Conservation (phyloP, 768 basidiomycete species). For the Mycena kentingensis region DNA sequence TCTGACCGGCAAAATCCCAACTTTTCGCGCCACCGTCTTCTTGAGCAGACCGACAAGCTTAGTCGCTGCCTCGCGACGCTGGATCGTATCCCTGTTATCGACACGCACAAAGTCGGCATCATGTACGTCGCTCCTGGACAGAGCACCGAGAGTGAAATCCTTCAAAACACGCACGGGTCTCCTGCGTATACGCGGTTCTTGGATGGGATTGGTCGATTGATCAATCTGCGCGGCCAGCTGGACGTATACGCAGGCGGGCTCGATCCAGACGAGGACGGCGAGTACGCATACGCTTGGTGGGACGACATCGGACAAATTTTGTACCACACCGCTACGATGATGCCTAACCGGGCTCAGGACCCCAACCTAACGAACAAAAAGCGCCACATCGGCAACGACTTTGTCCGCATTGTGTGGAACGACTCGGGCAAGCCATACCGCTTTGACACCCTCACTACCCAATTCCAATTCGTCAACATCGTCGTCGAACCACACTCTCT, state of each 20-base stretch:
- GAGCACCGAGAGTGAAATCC: slow-evolving; percentile 78
- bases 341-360: slow-evolving; percentile 79
- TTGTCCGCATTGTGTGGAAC: slow-evolving; percentile 96
- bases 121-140: slow-evolving; percentile 96
- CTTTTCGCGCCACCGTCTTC: slow-evolving; percentile 42
- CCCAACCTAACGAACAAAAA: slow-evolving; percentile 84
- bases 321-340: slow-evolving; percentile 95
- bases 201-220: slow-evolving; percentile 83
- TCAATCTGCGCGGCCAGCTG: slow-evolving; percentile 84
- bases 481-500: slow-evolving; percentile 92
- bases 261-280: slow-evolving; percentile 89
- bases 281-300: slow-evolving; percentile 99
- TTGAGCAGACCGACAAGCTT: slow-evolving; percentile 56
- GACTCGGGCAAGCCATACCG: slow-evolving; percentile 88
- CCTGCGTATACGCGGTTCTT: slow-evolving; percentile 94
- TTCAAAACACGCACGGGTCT: slow-evolving; percentile 89
- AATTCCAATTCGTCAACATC: slow-evolving; percentile 97
- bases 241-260: slow-evolving; percentile 94
- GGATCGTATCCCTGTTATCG: slow-evolving; percentile 90
- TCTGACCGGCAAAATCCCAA: slow-evolving; percentile 57
- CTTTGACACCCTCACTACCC: slow-evolving; percentile 89
- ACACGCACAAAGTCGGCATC: slow-evolving; percentile 95
- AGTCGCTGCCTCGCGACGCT: slow-evolving; percentile 64
- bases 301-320: slow-evolving; percentile 95
- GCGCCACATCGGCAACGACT: slow-evolving; percentile 95